Base-by-base conservation (phyloP, 106 monocot species). In the Hemerocallis citrina region DNA sequence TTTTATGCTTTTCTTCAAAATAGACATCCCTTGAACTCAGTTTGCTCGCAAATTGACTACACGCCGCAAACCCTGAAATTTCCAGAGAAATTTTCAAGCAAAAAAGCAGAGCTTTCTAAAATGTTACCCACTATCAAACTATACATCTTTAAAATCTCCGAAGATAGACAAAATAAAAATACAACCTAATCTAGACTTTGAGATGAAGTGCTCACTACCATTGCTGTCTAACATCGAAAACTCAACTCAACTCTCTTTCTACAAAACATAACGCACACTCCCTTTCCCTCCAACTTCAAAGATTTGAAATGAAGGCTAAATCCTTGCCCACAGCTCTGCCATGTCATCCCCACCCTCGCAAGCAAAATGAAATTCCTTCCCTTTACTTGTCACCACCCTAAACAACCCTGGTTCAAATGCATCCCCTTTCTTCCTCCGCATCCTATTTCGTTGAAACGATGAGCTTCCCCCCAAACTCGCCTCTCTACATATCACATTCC, bases 241-340 rank as follows among this genome's bases (percentile, higher is more conserved):
- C 28, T 25, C 52, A 52, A 52, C 24, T 11, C 28, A 22, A n/a
- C n/a, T n/a, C n/a, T n/a, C 43, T 43, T 43, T 43, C 4, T 14
- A 52, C 5, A 52, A 3, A 52, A n/a, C 24, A 52, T 15, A 22
- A 52, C 28, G 12, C 24, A 12, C 24, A 0, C 9, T 3, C 23
- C 40, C 59, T 80, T 11, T 81, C 33, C 2, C 64, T 63, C 63
- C 38, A 61, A 52, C 88, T 89, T 20, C 93, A n/a, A n/a, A n/a
- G n/a, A n/a, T n/a, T n/a, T n/a, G n/a, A n/a, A n/a, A n/a, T n/a
- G n/a, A n/a, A n/a, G n/a, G n/a, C n/a, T n/a, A n/a, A n/a, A n/a
- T 89, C 33, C 93, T 85, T 35, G 78, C 93, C 93, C 93, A 93
- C 6, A 93, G 70, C 69, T 74, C 85, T 1, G 93, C 85, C 51